Base-by-base conservation (phyloP, 2,329 filamentous ascomycete genomes). In the Ramularia endophylla region DNA sequence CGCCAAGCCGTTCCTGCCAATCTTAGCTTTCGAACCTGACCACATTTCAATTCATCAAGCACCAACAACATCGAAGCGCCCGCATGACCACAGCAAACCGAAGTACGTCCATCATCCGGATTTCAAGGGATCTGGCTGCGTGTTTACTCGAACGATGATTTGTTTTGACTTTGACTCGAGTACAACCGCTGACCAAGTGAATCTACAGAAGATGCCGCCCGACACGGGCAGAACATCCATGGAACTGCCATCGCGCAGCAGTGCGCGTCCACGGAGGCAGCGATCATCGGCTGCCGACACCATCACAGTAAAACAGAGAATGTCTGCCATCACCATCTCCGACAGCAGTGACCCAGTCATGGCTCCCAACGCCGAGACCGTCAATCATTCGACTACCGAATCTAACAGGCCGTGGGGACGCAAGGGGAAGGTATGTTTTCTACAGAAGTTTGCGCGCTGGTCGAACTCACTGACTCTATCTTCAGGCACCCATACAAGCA, bases 231-330 rank as follows among this genome's bases (percentile, higher is more conserved):
- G 28, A 27, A 33, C 28, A 9, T 19, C 30, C 11, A 30, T 28
- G 8, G 18, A 12, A 19, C 17, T 17, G 15, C 17, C 32, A 18
- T 19, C 32, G 6, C 32, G 32, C 18, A 34, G 32, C 17, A 34
- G 32, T 8, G 32, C 17, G 18, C 32, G 32, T 20, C 22, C 22
- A 6, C 32, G 32, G 12, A 15, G 32, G 9, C 43, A 41, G 39
- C 46, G 43, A 34, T 38, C 35, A 7, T 42, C 36, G 9, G 34
- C 30, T n/a, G 37, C 36, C 13, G 45, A 53, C 17, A 48, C 39
- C 25, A 48, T 44, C 16, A 36, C 46, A 7, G 47, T 47, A 13
- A 50, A 51, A 43, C 41, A 45, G 28, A 46, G 44, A 34, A 22
- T 19, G 2, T 33, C 31, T 9, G 19, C 38, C 27, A 50, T 39